phyloP scores from a whole-genome alignment of 805 yeast genomes.

The Priceomyces medius region DNA sequence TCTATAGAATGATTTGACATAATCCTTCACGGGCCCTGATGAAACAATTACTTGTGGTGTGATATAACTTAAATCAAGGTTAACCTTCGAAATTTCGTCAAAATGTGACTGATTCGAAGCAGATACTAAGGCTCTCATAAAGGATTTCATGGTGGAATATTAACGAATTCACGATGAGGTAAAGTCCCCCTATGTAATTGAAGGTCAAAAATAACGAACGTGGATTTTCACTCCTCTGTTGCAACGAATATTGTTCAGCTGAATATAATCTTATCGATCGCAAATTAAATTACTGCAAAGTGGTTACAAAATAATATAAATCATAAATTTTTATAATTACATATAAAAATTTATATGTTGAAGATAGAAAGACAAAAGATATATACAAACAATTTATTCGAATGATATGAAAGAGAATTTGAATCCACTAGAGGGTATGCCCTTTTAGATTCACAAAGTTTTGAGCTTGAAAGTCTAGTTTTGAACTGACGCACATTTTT shows the following conservation, averaged over 20 bases:
- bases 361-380: background rate
- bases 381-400: background rate
- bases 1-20: slow-evolving; percentile 46
- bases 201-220: too few species aligned
- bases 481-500: background rate
- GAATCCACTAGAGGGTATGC: too few species aligned
- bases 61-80: slow-evolving; percentile 66
- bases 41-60: slow-evolving; percentile 66
- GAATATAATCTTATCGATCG: too few species aligned
- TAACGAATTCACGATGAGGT: too few species aligned
- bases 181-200: too few species aligned
- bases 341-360: background rate
- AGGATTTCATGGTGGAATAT: slow-evolving; percentile 16
- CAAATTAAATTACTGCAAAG: background rate
- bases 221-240: too few species aligned
- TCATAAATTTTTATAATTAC: background rate
- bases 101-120: slow-evolving; percentile 11
- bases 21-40: slow-evolving; percentile 64
- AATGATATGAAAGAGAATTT: background rate
- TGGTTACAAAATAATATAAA: background rate
- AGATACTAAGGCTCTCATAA: slow-evolving; percentile 14
- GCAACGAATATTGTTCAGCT: too few species aligned
- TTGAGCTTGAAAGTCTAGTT: too few species aligned
- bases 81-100: slow-evolving; percentile 18
- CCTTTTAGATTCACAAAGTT: too few species aligned